These are phyloP conservation scores for Hypoxylon intermedium DNA, from an alignment of 495 filamentous ascomycete genomes.

Conservation along the genomic window DNA sequence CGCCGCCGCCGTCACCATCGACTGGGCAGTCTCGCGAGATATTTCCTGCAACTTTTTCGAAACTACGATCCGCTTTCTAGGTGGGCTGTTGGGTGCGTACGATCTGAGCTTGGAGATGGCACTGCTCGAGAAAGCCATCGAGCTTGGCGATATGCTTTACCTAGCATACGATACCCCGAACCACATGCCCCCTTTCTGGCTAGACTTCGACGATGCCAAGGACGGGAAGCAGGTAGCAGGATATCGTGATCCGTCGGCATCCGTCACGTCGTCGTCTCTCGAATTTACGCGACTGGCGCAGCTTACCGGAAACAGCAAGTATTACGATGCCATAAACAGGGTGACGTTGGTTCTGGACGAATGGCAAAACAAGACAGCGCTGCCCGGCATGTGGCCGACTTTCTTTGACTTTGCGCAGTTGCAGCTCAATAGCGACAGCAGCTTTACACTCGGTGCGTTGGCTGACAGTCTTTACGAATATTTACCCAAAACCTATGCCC, in stretches of 20 bases:
- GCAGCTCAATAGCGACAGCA: constrained; percentile 39
- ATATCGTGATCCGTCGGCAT: constrained; percentile 51
- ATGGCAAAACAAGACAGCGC: constrained; percentile 68
- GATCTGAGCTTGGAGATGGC: constrained; percentile 73
- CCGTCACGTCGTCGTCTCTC: constrained; percentile 65
- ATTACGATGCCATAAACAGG: constrained; percentile 82
- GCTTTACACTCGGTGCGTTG: constrained; percentile 73
- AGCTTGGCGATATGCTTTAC: constrained; percentile 84
- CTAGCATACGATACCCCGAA: constrained; percentile 91
- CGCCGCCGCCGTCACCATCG: constrained; percentile 75
- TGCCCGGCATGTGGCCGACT: constrained; percentile 85
- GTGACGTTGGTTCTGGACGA: constrained; percentile 76
- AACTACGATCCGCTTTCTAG: constrained; percentile 81
- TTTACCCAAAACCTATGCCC: constrained; percentile 64
- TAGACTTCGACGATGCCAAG: constrained; percentile 54
- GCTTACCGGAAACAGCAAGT: constrained; percentile 78
- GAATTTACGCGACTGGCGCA: constrained; percentile 89
- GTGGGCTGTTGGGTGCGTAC: constrained; percentile 76
- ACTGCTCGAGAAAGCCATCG: constrained; percentile 78
- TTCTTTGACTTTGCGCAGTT: constrained; percentile 62
- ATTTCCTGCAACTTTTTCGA: constrained; percentile 74
- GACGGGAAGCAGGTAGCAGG: constrained; percentile 45
- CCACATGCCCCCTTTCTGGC: constrained; percentile 81
- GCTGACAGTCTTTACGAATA: constrained; percentile 88
- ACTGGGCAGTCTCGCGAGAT: constrained; percentile 75